These are phyloP conservation scores for Dactylellina drechsleri DNA, from an alignment of 2,329 filamentous ascomycete genomes.

Conservation along the genomic window DNA sequence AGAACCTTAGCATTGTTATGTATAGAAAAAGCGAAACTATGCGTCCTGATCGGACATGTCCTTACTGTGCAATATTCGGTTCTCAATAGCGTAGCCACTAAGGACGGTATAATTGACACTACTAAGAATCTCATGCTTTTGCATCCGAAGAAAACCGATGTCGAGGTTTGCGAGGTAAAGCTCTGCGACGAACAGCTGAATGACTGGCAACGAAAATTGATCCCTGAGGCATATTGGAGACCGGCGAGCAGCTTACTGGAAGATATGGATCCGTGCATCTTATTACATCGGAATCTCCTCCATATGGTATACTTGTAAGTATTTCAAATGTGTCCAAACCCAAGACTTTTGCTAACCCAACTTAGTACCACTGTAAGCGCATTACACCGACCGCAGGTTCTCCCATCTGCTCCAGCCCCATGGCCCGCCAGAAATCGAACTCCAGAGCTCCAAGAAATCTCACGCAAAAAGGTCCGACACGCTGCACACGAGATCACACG, in stretches of 20 bases:
- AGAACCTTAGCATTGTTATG: slow-evolving; percentile 85
- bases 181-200: slow-evolving; percentile 81
- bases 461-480: slow-evolving; percentile 81
- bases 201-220: slow-evolving; percentile 78
- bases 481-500: slow-evolving; percentile 86
- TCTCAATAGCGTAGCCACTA: slow-evolving; percentile 80
- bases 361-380: slow-evolving; percentile 80
- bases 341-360: slow-evolving; percentile 38
- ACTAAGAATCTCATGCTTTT: slow-evolving; percentile 83
- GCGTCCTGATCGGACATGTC: slow-evolving; percentile 87
- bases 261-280: slow-evolving; percentile 65
- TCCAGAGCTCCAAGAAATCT: slow-evolving; percentile 81
- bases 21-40: slow-evolving; percentile 89
- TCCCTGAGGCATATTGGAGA: slow-evolving; percentile 62
- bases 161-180: slow-evolving; percentile 82
- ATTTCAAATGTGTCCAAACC: slow-evolving; percentile 2
- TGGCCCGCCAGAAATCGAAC: slow-evolving; percentile 61
- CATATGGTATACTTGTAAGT: slow-evolving; percentile 84
- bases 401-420: slow-evolving; percentile 73
- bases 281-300: slow-evolving; percentile 82
- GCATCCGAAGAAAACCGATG: slow-evolving; percentile 84
- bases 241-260: slow-evolving; percentile 52
- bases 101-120: slow-evolving; percentile 75
- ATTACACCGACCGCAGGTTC: slow-evolving; percentile 87
- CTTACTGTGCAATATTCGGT: slow-evolving; percentile 92